These are phyloP conservation scores for Colletotrichum abscissum DNA, from an alignment of 2,329 filamentous ascomycete genomes.

Conservation along the genomic window DNA sequence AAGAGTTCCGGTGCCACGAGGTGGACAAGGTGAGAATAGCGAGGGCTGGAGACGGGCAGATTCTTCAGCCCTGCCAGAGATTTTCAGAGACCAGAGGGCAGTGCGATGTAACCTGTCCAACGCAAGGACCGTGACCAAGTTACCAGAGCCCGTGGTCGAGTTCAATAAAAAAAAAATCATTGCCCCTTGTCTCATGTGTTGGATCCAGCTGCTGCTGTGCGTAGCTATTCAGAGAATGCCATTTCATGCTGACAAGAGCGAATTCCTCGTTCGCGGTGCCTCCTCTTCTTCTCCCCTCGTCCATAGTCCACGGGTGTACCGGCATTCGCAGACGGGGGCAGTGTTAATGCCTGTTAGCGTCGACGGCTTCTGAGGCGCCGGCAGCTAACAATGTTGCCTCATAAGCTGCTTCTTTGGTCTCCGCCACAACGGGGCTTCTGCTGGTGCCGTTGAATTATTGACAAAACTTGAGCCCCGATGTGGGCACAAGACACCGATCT, in stretches of 20 bases:
- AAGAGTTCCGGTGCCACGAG: constrained; percentile 8
- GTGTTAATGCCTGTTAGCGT: constrained; percentile 24
- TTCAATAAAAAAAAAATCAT: neutral
- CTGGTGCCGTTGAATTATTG: neutral
- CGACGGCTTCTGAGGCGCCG: neutral
- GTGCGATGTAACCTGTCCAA: constrained; percentile 10
- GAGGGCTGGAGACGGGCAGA: neutral
- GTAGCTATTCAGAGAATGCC: neutral
- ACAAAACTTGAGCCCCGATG: neutral
- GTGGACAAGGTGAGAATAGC: neutral
- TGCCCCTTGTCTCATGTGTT: neutral
- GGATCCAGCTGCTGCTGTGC: neutral
- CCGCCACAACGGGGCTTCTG: neutral
- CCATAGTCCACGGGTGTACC: constrained; percentile 5
- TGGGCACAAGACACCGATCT: neutral
- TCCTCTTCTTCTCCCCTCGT: neutral
- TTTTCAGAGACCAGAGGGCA: neutral
- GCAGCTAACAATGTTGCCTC: neutral
- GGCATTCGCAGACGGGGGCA: constrained; percentile 15
- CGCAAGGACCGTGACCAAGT: neutral
- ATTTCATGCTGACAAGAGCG: constrained; percentile 24
- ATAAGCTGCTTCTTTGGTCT: neutral
- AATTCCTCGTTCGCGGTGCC: neutral
- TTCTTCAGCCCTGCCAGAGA: constrained; percentile 23
- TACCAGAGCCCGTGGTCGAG: neutral